Conservation (phyloP, 495 filamentous ascomycete species). For the Penicillium ochrochloron region DNA sequence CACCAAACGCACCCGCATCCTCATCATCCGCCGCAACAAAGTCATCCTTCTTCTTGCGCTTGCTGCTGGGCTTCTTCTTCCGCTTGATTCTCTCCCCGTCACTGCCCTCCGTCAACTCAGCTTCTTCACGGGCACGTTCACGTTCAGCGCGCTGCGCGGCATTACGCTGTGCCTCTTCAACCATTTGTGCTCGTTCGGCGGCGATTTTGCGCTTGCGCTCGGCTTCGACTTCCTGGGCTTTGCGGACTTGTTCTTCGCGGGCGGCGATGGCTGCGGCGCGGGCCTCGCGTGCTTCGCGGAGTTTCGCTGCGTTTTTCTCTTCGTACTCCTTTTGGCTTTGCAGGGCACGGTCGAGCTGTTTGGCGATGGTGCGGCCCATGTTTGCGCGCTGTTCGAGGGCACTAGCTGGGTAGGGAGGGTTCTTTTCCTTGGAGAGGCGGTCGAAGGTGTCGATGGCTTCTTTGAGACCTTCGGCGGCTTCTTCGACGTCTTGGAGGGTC, state of each 20-base stretch:
- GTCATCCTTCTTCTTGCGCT: constrained; percentile 70
- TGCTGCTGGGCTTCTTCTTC: constrained; percentile 60
- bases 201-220: constrained; percentile 77
- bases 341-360: constrained; percentile 83
- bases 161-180: constrained; percentile 72
- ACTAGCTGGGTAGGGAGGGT: constrained; percentile 86
- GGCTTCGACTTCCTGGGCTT: constrained; percentile 65
- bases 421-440: constrained; percentile 77
- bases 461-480: constrained; percentile 82
- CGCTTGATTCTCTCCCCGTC: constrained; percentile 77
- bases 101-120: constrained; percentile 77
- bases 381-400: constrained; percentile 93
- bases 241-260: constrained; percentile 72
- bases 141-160: constrained; percentile 74
- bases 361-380: constrained; percentile 94
- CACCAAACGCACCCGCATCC: constrained; percentile 15
- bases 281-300: constrained; percentile 71
- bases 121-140: constrained; percentile 67
- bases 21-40: constrained; percentile 37
- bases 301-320: constrained; percentile 84
- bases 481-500: constrained; percentile 76
- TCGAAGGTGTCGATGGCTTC: constrained; percentile 82
- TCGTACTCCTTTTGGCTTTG: constrained; percentile 90
- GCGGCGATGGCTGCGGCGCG: constrained; percentile 76
- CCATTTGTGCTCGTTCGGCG: constrained; percentile 78